Conservation (phyloP, 1,284 basidiomycete genomes). For the Porogramme epimiltina region DNA sequence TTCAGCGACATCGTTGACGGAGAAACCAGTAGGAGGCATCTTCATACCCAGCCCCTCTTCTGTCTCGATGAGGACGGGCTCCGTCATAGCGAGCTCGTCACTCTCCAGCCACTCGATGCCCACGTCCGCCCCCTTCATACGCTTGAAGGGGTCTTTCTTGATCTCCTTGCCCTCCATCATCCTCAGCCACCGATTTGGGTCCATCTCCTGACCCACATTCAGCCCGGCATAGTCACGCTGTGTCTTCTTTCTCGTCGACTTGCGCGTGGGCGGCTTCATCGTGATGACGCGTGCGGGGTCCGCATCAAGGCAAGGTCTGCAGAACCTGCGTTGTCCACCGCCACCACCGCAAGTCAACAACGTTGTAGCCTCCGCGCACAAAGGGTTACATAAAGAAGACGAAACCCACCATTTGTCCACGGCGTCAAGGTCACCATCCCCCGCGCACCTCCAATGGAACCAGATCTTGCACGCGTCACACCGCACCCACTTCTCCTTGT, state of each 20-base stretch:
- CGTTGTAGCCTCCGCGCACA: too few species aligned
- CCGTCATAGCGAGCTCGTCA: slow-evolving; percentile 70
- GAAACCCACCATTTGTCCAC: slow-evolving; percentile 57
- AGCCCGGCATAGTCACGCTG: slow-evolving; percentile 78
- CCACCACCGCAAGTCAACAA: not conserved
- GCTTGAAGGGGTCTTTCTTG: slow-evolving; percentile 60
- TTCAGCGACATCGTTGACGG: slow-evolving; percentile 79
- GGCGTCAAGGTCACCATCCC: slow-evolving; percentile 61
- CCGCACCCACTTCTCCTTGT: slow-evolving; percentile 72
- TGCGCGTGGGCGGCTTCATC: slow-evolving; percentile 73
- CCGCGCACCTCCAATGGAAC: slow-evolving; percentile 84
- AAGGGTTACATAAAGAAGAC: not conserved
- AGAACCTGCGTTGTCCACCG: slow-evolving; percentile 55
- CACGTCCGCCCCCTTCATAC: slow-evolving; percentile 68
- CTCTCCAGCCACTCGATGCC: slow-evolving; percentile 71
- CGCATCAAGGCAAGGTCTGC: slow-evolving; percentile 57
- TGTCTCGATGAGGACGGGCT: slow-evolving; percentile 76
- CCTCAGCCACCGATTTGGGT: slow-evolving; percentile 66
- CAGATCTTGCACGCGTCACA: slow-evolving; percentile 79
- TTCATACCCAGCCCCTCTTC: slow-evolving; percentile 83
- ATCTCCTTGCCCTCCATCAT: slow-evolving; percentile 69
- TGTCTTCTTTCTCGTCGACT: slow-evolving; percentile 72
- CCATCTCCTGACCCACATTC: slow-evolving; percentile 54
- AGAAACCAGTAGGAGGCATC: slow-evolving; percentile 73
- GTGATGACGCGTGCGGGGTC: slow-evolving; percentile 69